Evolutionary conservation across 805 yeast species (phyloP).

Genomic region (Ogataea angusta): DNA sequence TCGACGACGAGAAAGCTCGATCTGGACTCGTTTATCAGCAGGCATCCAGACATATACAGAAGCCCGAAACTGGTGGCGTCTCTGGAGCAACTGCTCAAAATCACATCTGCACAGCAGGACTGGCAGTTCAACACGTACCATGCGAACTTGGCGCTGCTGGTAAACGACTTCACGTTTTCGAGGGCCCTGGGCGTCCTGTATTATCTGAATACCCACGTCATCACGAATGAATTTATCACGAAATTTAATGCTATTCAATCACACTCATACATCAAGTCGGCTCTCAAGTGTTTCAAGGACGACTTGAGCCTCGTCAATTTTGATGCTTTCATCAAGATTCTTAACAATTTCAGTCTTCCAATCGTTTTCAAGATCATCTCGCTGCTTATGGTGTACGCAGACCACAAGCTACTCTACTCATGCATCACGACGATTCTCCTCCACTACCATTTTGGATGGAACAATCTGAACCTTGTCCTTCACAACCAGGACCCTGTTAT

Average conservation of each 20-base stretch:
- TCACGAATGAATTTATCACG: constrained; percentile 22
- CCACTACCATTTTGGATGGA: constrained; percentile 52
- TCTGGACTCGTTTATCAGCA: constrained; percentile 19
- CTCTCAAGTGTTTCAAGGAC: constrained; percentile 27
- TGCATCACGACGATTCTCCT: constrained; percentile 39
- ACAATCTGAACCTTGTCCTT: constrained; percentile 28
- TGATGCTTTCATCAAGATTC: constrained; percentile 17
- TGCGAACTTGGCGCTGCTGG: constrained; percentile 12
- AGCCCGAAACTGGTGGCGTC: constrained; percentile 22
- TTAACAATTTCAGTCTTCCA: constrained; percentile 16
- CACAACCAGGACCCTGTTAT: constrained; percentile 16
- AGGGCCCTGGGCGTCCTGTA: constrained; percentile 21
- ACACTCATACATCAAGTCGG: constrained; percentile 16
- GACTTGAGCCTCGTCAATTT: constrained; percentile 24
- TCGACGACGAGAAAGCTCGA: constrained; percentile 12
- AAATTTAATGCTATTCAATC: constrained; percentile 22
- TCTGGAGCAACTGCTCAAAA: constrained; percentile 18
- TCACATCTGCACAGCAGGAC: constrained; percentile 13
- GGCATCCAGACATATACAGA: constrained; percentile 19
- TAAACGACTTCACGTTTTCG: constrained; percentile 14
- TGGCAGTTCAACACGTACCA: constrained; percentile 22
- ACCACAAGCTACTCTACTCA: constrained; percentile 40
- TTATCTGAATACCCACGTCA: constrained; percentile 21
- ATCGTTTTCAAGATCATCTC: constrained; percentile 23
- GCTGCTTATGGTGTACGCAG: constrained; percentile 25